Evolutionary conservation across 83 land plant genomes (phyloP), one percentile per base, ranked within the genome.

Genomic region (Picea abies): DNA sequence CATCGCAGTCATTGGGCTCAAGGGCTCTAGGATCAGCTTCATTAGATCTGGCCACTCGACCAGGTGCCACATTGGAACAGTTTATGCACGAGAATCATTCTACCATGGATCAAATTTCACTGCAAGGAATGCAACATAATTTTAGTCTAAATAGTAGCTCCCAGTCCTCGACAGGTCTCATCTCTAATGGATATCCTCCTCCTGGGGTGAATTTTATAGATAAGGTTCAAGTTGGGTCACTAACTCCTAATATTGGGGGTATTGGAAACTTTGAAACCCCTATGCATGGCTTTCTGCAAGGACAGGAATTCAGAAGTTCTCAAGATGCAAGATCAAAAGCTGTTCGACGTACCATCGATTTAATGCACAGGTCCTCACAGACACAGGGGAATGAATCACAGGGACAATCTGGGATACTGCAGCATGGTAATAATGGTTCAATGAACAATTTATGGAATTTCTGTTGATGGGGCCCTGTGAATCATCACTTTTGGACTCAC

Each of bases 1-100:
- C 93, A 89, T 84, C 89, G 70, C 89, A 91, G 63, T 71, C 89
- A 70, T 81, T 79, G 88, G 65, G 79, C 61, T 80, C 88, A 29
- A 75, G 84, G 69, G 86, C 69, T 69, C 83, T 77, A 49, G 81
- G 82, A n/a, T 86, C 90, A 60, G 83, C 71, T 52, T 23, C 85
- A 73, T 56, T 52, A 80, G 70, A 80, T 88, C 47, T 80, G 63
- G 39, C 84, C 68, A 15, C 80, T 22, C 61, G 82, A 61, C 44
- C 82, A 68, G 71, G 47, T 78, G 69, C 79, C 37, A 49, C 80
- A 78, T 37, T 68, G 69, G 81, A 83, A 39, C 82, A 83, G 3
- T 62, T 47, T 44, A 39, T 76, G 65, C 67, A 82, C 63, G 58
- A 29, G 29, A 78, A 77, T 64, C 84, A 83, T 44, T 78, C 80